Conservation (phyloP, 192 early-diverging fungal species). For the Dimargaris verticillata region DNA sequence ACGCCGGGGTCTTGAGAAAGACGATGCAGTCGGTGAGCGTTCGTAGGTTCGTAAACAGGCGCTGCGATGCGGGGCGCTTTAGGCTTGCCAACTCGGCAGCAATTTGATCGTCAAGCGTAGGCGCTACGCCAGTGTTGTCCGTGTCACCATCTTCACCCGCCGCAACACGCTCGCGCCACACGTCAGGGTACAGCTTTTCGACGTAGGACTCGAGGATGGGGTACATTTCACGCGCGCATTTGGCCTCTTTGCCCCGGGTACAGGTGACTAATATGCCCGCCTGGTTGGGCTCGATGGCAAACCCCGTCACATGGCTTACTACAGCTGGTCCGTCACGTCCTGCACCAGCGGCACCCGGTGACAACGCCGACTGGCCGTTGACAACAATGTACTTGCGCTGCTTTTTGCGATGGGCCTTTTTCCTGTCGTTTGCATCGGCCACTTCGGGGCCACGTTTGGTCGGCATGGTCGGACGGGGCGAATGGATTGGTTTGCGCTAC, state of each 20-base stretch:
- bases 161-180: not conserved
- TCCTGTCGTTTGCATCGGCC: not conserved
- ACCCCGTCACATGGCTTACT: not conserved
- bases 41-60: not conserved
- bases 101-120: constrained; percentile 1
- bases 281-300: not conserved
- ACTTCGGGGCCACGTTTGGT: too few relatives aligned
- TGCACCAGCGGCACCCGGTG: too few relatives aligned
- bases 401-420: not conserved
- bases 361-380: not conserved
- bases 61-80: not conserved
- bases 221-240: constrained; percentile 1
- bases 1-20: constrained; percentile 2
- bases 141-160: not conserved
- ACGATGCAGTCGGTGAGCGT: constrained; percentile 7
- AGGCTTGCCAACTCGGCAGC: not conserved
- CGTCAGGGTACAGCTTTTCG: not conserved
- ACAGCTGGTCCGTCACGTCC: not conserved
- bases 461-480: too few relatives aligned
- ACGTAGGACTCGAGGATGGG: not conserved
- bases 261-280: constrained; percentile 6
- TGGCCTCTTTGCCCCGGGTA: constrained; percentile 4
- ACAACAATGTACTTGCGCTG: constrained; percentile 11
- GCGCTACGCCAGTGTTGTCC: not conserved
- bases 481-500: too few relatives aligned